Conservation (phyloP, 169 alveolate genomes). For the Plasmodium sp. region DNA sequence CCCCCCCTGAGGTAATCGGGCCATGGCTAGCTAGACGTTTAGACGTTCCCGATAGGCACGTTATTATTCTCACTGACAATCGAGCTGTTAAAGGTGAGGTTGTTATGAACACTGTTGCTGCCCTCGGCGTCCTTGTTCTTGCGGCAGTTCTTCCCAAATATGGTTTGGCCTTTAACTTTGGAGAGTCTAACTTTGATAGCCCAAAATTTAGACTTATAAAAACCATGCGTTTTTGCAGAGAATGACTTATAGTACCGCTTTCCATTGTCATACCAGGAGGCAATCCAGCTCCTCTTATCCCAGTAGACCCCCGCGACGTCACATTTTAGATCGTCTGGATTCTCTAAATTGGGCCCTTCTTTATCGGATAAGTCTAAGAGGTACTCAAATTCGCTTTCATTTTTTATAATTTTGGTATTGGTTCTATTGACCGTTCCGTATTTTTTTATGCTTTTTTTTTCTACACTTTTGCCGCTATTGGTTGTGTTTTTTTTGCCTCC, state of each 20-base stretch:
- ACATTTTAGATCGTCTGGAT: slow-evolving; percentile 83
- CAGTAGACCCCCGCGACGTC: slow-evolving; percentile 89
- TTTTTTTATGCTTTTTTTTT: slow-evolving; percentile 48
- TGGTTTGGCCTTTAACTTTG: slow-evolving; percentile 78
- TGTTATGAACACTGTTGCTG: background rate
- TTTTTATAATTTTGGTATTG: slow-evolving; percentile 54
- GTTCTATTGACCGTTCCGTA: slow-evolving; percentile 3
- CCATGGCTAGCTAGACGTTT: background rate
- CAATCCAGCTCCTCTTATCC: slow-evolving; percentile 91
- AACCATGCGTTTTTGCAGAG: slow-evolving; percentile 89
- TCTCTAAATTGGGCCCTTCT: slow-evolving; percentile 78
- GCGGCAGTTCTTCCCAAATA: slow-evolving; percentile 47
- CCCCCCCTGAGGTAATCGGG: background rate
- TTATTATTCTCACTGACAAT: background rate
- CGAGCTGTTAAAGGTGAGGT: background rate
- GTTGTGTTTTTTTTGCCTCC: slow-evolving; percentile 23
- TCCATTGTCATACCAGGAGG: slow-evolving; percentile 89
- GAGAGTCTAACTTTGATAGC: slow-evolving; percentile 87
- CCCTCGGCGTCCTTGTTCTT: background rate
- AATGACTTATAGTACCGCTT: slow-evolving; percentile 85
- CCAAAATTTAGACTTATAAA: slow-evolving; percentile 86
- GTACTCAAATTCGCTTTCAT: slow-evolving; percentile 84
- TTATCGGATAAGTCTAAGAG: slow-evolving; percentile 80
- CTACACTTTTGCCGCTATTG: slow-evolving; percentile 7
- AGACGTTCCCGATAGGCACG: background rate